A percentile compares a stretch with the other conserved stretches of the same genome.
Conservation (phyloP, 129 eudicot species). For the Tagetes erecta region DNA sequence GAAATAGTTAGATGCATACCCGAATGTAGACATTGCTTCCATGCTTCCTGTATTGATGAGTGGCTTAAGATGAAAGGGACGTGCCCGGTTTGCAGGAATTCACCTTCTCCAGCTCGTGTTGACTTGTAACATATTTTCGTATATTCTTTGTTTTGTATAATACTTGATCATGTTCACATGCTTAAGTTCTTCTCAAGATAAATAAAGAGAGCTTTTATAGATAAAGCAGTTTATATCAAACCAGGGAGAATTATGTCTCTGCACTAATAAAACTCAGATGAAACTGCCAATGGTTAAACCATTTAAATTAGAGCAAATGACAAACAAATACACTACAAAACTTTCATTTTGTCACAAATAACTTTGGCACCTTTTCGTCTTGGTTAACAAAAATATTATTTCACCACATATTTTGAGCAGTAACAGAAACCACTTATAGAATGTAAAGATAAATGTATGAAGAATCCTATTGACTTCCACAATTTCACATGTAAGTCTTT, state of each 20-base stretch:
- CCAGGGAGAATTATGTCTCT: slow-evolving; percentile 52
- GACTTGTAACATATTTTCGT: slow-evolving; percentile 2
- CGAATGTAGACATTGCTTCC: slow-evolving; percentile 78
- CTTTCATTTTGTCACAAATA: not conserved
- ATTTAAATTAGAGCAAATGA: not conserved
- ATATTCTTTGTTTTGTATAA: slow-evolving; percentile 11
- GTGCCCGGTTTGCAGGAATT: slow-evolving; percentile 73
- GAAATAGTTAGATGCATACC: slow-evolving; percentile 64
- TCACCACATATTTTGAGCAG: not conserved
- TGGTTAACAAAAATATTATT: not conserved
- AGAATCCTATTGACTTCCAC: not conserved
- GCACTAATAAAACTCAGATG: slow-evolving; percentile 17
- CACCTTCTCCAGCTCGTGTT: slow-evolving; percentile 51
- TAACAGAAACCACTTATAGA: not conserved
- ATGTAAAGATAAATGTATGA: not conserved
- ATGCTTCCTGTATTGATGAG: slow-evolving; percentile 70
- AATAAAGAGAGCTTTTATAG: not conserved
- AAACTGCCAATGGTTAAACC: not conserved
- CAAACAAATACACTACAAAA: not conserved
- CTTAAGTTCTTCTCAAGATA: slow-evolving; percentile 20
- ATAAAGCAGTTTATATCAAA: slow-evolving; percentile 5
- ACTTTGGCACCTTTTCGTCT: not conserved
- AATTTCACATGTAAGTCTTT: not conserved
- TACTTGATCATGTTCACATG: not conserved
- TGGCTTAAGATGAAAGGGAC: slow-evolving; percentile 67